Conservation (phyloP, 257 asterid species). For the Cynanchum wilfordii region DNA sequence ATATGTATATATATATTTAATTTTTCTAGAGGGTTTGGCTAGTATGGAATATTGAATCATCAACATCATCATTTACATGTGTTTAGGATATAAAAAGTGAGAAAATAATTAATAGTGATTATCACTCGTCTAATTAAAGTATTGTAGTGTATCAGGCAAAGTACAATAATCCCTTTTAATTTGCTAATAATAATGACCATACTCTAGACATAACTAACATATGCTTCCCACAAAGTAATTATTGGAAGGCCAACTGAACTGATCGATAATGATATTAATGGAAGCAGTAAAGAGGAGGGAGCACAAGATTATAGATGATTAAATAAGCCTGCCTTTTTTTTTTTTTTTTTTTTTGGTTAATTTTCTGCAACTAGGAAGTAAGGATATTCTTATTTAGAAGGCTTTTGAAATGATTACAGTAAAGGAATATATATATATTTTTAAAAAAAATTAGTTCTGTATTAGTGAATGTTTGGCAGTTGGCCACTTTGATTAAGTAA, state of each 20-base stretch:
- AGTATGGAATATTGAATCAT: conserved; percentile 1
- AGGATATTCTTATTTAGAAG: neutral
- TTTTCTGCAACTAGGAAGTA: neutral
- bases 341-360: too few species aligned
- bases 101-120: conserved; percentile 34
- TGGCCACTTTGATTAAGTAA: conserved; percentile 18
- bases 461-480: conserved; percentile 22
- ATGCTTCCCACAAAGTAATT: conserved; percentile 6
- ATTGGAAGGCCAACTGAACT: neutral
- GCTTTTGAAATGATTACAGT: neutral
- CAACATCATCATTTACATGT: neutral
- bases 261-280: neutral
- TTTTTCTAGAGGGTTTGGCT: neutral
- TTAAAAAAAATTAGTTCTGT: too few species aligned
- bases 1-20: neutral
- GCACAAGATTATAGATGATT: too few species aligned
- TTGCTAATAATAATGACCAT: neutral
- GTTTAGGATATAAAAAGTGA: conserved; percentile 18
- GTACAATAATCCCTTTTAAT: conserved; percentile 7
- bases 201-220: neutral
- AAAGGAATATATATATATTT: too few species aligned
- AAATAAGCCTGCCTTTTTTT: neutral
- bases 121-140: conserved; percentile 4
- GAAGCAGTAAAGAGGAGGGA: neutral
- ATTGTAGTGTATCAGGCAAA: conserved; percentile 9